These are phyloP conservation scores for Fusarium sp. DNA, from an alignment of 2,329 filamentous ascomycete genomes.

Conservation along the genomic window DNA sequence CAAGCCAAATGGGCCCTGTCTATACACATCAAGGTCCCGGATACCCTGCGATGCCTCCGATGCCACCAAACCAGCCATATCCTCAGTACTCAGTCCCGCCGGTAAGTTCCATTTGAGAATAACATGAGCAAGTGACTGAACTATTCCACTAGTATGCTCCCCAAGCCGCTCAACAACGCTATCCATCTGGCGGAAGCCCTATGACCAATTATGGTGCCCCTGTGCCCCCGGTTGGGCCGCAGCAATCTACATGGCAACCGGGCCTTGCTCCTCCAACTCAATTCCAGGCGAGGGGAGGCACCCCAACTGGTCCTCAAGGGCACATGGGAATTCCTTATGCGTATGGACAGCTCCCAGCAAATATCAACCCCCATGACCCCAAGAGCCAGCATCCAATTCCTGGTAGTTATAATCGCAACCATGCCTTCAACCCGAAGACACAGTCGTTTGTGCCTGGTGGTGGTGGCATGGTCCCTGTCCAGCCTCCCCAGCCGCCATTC, in stretches of 20 bases:
- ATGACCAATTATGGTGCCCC: conserved; percentile 54
- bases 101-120: conserved; percentile 52
- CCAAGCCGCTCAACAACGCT: conserved; percentile 49
- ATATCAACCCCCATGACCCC: conserved; percentile 76
- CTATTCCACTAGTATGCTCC: conserved; percentile 45
- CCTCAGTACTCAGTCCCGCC: conserved; percentile 61
- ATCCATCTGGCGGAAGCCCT: conserved; percentile 50
- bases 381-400: conserved; percentile 85
- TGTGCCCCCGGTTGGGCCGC: conserved; percentile 45
- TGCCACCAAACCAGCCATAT: conserved; percentile 57
- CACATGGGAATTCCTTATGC: conserved; percentile 69
- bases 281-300: conserved; percentile 48
- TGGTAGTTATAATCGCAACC: conserved; percentile 80
- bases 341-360: conserved; percentile 81
- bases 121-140: conserved; percentile 24
- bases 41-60: conserved; percentile 58
- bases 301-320: conserved; percentile 47
- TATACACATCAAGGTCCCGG: conserved; percentile 59
- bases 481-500: conserved; percentile 61
- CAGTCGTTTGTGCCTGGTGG: conserved; percentile 84
- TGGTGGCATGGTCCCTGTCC: conserved; percentile 62
- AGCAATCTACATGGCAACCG: conserved; percentile 54
- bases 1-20: conserved; percentile 58
- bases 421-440: conserved; percentile 93
- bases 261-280: conserved; percentile 48